phyloP scores from a whole-genome alignment of 2,329 filamentous ascomycete species.

The Stagonosporopsis vannaccii region DNA sequence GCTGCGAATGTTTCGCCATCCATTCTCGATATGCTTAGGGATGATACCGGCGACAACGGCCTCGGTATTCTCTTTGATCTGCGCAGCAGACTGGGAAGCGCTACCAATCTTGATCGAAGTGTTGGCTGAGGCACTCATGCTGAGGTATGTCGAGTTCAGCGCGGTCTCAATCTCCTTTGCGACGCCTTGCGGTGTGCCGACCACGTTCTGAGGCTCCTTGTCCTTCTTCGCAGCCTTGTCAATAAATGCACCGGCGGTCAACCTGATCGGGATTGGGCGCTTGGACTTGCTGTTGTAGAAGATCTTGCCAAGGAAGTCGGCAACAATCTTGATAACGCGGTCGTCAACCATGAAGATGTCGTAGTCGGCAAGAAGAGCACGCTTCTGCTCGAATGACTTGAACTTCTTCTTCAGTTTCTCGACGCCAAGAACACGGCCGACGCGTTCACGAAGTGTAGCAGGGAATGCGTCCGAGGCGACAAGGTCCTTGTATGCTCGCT shows the following conservation, averaged over 20 bases:
- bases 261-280: constrained; percentile 82
- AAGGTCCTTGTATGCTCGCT: constrained; percentile 89
- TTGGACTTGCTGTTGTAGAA: constrained; percentile 88
- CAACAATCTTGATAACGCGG: constrained; percentile 75
- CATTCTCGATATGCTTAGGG: constrained; percentile 81
- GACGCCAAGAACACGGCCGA: constrained; percentile 74
- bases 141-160: constrained; percentile 77
- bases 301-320: constrained; percentile 82
- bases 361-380: constrained; percentile 84
- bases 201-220: constrained; percentile 46
- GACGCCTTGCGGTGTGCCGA: constrained; percentile 69
- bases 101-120: constrained; percentile 82
- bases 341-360: constrained; percentile 95
- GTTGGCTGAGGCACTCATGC: constrained; percentile 79
- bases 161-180: constrained; percentile 84
- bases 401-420: constrained; percentile 89
- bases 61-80: constrained; percentile 81
- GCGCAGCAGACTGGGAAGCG: constrained; percentile 74
- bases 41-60: constrained; percentile 70
- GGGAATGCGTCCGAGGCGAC: constrained; percentile 72
- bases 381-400: constrained; percentile 80
- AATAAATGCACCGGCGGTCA: constrained; percentile 71
- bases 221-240: constrained; percentile 56
- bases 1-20: constrained; percentile 84
- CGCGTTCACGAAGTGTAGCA: constrained; percentile 55